Base-by-base conservation (phyloP, 2,329 filamentous ascomycete species). In the Neophaeococcomyces mojaviensis region DNA sequence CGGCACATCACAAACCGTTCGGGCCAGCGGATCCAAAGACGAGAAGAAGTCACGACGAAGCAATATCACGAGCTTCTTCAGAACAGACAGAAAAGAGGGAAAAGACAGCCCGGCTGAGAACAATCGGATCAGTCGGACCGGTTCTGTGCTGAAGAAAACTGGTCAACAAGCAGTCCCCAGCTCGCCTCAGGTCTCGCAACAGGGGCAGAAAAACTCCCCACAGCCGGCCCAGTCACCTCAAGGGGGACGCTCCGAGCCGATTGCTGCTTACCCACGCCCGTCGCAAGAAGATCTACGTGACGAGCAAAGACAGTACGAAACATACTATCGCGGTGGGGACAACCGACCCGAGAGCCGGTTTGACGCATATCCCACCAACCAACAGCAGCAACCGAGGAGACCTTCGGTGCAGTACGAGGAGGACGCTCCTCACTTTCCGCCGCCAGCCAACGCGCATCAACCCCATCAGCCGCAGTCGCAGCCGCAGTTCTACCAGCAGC, bases 341-440 rank as follows among this genome's bases (percentile, higher is more conserved):
- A 18, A 15, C 5, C 32, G 41, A 36, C 33, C 30, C 26, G 46
- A 45, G 16, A 47, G 39, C 18, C 51, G 52, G 37, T 55, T 49
- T 19, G 50, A 49, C 31, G 49, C 44, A 33, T 49, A 48, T 10
- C 22, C 22, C 8, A 15, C 5, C 18, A 35, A 7, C n/a, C 50
- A 52, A 30, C 49, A 50, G 30, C 52, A 54, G 24, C 52, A 54
- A 20, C 32, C 47, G 9, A 46, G 47, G 9, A 49, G 53, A 34
- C 47, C 49, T 9, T 49, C 52, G 4, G 44, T 55, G 13, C 49
- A 50, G 32, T 55, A 56, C 49, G 44, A 51, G n/a, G 52, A 56
- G 41, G 54, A 56, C 54, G 48, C 48, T 32, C 48, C 53, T 28
- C 46, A 47, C 24, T 55, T 52, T 39, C 48, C 43, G 24, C 44